These are phyloP conservation scores for Suillus discolor DNA, from an alignment of 768 basidiomycete species.

Conservation along the genomic window DNA sequence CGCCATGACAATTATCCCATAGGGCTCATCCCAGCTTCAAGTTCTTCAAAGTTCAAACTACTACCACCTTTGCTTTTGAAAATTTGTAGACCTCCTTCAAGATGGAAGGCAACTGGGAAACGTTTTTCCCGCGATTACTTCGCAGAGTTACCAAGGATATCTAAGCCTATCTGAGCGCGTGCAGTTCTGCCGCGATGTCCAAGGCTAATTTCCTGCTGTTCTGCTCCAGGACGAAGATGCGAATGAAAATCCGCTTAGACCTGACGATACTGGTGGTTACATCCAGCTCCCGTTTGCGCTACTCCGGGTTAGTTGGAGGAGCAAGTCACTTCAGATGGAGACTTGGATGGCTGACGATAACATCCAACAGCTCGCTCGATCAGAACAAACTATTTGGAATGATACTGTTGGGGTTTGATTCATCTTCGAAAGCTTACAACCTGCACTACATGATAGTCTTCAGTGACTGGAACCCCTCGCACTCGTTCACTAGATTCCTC, in stretches of 20 bases:
- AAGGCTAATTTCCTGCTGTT: not conserved
- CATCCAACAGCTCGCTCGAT: not conserved
- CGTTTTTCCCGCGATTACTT: too few species aligned
- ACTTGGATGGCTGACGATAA: not conserved
- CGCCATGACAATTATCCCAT: too few species aligned
- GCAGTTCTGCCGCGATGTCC: too few species aligned
- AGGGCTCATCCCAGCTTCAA: too few species aligned
- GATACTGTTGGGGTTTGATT: not conserved
- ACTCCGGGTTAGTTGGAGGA: not conserved
- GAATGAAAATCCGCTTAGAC: not conserved
- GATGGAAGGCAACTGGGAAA: too few species aligned
- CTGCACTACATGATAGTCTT: not conserved
- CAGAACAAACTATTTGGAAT: not conserved
- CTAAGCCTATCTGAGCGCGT: too few species aligned
- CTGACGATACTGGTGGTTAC: not conserved
- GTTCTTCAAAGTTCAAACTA: too few species aligned
- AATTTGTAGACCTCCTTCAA: too few species aligned
- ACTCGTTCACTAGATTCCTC: not conserved
- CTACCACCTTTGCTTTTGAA: too few species aligned
- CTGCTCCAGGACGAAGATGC: not conserved
- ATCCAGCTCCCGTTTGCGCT: not conserved
- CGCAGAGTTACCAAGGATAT: too few species aligned
- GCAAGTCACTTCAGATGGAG: not conserved
- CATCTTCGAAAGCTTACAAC: not conserved
- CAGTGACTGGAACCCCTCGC: not conserved